Evolutionary conservation across 768 basidiomycete genomes (phyloP).

Genomic region (Lyophyllum atratum): DNA sequence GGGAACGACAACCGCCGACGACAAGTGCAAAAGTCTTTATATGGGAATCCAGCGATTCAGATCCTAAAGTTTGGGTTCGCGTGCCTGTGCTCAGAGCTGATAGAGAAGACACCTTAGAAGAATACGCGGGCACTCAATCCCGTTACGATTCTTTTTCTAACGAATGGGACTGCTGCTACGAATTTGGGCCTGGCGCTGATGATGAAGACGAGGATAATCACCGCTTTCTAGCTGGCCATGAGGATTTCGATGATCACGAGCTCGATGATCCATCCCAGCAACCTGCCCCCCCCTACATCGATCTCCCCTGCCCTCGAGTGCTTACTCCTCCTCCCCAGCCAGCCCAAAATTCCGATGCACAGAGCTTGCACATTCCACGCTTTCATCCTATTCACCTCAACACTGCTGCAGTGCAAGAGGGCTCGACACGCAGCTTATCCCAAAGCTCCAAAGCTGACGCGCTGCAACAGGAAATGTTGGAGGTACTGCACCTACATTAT

Average conservation of each 20-base stretch:
- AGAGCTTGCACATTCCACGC: no score
- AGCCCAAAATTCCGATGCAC: no score
- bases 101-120: not conserved
- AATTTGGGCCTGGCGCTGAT: conserved; percentile 3
- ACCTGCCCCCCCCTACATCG: not conserved
- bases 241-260: not conserved
- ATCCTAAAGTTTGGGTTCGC: not conserved
- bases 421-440: no score
- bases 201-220: not conserved
- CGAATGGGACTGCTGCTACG: conserved; percentile 21
- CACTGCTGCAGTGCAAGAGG: no score
- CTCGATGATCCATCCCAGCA: not conserved
- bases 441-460: no score
- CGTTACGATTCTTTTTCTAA: conserved; percentile 15
- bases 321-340: not conserved
- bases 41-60: not conserved
- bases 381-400: no score
- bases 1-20: not conserved
- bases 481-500: no score
- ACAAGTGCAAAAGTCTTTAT: conserved; percentile 8
- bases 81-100: not conserved
- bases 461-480: no score
- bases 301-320: not conserved
- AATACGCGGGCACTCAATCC: not conserved
- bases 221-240: no score